phyloP scores from a whole-genome alignment of 73 alveolate genomes.

The Urostyla sp. region DNA sequence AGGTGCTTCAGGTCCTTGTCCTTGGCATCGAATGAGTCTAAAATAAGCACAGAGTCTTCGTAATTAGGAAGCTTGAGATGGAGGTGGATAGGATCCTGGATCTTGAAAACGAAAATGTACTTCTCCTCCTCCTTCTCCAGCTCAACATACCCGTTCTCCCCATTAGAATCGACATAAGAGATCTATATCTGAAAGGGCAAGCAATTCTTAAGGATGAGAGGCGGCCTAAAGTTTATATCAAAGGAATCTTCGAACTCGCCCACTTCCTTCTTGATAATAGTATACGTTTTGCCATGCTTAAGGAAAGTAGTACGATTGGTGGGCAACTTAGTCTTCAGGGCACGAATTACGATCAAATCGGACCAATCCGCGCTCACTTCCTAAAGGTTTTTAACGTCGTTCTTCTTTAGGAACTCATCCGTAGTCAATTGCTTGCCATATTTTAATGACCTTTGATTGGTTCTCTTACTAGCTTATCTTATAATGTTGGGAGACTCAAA shows the following conservation, averaged over 20 bases:
- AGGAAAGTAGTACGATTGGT: conserved; percentile 28
- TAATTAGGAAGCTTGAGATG: conserved; percentile 14
- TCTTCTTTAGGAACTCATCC: conserved; percentile 30
- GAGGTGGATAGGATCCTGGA: conserved; percentile 11
- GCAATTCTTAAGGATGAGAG: conserved; percentile 60
- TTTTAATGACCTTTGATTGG: neutral
- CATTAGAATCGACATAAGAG: conserved; percentile 43
- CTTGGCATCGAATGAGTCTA: conserved; percentile 7
- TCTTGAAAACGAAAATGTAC: conserved; percentile 37
- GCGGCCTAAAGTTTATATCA: conserved; percentile 60
- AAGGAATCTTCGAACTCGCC: conserved; percentile 52
- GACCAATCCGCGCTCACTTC: conserved; percentile 31
- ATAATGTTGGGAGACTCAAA: neutral
- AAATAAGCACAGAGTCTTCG: neutral
- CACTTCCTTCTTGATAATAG: conserved; percentile 43
- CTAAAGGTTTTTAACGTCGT: conserved; percentile 12
- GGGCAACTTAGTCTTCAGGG: conserved; percentile 34
- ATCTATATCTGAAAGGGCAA: conserved; percentile 46
- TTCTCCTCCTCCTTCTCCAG: conserved; percentile 50
- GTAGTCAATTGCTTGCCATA: conserved; percentile 2
- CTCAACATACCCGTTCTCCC: conserved; percentile 9
- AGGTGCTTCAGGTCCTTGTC: neutral
- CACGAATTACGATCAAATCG: conserved; percentile 16
- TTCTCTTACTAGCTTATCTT: neutral
- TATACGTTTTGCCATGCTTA: conserved; percentile 49